Evolutionary conservation across 106 monocot species (phyloP), one percentile per base, ranked within the genome.

Genomic region (Platanthera guangdongensis): DNA sequence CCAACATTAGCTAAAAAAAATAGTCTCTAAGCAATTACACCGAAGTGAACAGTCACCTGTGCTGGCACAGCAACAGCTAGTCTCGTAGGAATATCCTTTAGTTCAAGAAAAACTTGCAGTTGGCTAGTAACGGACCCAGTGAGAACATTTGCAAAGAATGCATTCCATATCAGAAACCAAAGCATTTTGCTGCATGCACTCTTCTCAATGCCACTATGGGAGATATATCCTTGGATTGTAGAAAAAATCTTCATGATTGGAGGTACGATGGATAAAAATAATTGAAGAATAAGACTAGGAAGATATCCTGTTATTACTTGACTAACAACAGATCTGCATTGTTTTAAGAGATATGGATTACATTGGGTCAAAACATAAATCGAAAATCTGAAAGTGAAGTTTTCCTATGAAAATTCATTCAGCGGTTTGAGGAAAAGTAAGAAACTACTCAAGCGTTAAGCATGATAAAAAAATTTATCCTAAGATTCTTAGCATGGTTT

Each of bases 121-220:
- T 87, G 88, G 75, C 86, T 88, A 4, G 90, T 71, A 82, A 84
- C 80, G n/a, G 94, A 90, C 60, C 99, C 99, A 65, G 89, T 88
- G 46, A 99, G 86, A 13, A 99, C 90, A 81, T 85, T 94, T 77
- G 91, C 99, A 90, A 99, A 99, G 76, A 99, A 99, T 46, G 87
- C 71, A 52, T 89, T 92, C 94, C 94, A 99, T 82, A 94, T 86
- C 7, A 83, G 87, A 81, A 99, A 99, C 86, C 76, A 85, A 71
- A 99, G 84, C 99, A 99, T 92, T 85, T 99, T 99, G 52, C 49
- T 75, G 63, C 99, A 99, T 32, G 99, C 94, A 85, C 94, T 94
- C 78, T 82, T 90, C 76, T 94, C 94, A 84, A 94, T 92, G 81
- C 85, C 82, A 85, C 94, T 94, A 67, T 67, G 62, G 45, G 99